Percentiles rank a stretch among this genome's conserved stretches.
phyloP scores from a whole-genome alignment of 345 rosid genomes.

The Salix exigua region DNA sequence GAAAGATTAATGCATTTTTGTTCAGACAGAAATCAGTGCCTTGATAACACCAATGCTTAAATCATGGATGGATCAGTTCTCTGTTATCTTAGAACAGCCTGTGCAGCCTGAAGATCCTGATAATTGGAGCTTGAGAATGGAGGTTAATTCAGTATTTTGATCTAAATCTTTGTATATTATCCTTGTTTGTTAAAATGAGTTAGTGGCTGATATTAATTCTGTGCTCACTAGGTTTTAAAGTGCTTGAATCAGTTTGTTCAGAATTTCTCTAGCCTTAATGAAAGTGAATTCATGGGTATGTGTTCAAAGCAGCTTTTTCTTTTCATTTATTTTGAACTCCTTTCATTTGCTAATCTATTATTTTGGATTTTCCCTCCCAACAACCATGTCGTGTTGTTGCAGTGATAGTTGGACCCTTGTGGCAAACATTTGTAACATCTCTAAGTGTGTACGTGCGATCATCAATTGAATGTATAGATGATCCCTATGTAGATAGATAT shows the following conservation, averaged over 20 bases:
- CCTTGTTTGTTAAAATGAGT: conserved; percentile 1
- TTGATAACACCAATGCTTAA: conserved; percentile 60
- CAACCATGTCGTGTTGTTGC: conserved; percentile 29
- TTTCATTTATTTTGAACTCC: background rate
- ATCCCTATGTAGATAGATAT: conserved; percentile 71
- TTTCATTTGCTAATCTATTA: conserved; percentile 9
- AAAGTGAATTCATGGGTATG: conserved; percentile 69
- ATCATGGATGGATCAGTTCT: conserved; percentile 70
- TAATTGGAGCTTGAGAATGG: conserved; percentile 91
- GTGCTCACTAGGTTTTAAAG: conserved; percentile 61
- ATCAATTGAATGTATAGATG: conserved; percentile 71
- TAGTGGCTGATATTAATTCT: background rate
- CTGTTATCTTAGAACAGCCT: conserved; percentile 62
- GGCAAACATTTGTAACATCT: conserved; percentile 89
- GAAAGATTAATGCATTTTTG: conserved; percentile 28
- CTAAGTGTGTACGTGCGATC: conserved; percentile 62
- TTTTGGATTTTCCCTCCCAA: conserved; percentile 9
- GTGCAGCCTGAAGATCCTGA: conserved; percentile 83
- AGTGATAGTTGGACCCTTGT: conserved; percentile 75
- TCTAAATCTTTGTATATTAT: background rate
- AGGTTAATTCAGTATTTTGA: conserved; percentile 46
- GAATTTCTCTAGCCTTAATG: conserved; percentile 67
- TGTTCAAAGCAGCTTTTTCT: conserved; percentile 14
- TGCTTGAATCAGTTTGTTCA: conserved; percentile 89
- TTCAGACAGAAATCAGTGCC: conserved; percentile 67